Evolutionary conservation across 352 stramenopile genomes (phyloP), one percentile per base, ranked within the genome.

Genomic region (Albugo laibachii): DNA sequence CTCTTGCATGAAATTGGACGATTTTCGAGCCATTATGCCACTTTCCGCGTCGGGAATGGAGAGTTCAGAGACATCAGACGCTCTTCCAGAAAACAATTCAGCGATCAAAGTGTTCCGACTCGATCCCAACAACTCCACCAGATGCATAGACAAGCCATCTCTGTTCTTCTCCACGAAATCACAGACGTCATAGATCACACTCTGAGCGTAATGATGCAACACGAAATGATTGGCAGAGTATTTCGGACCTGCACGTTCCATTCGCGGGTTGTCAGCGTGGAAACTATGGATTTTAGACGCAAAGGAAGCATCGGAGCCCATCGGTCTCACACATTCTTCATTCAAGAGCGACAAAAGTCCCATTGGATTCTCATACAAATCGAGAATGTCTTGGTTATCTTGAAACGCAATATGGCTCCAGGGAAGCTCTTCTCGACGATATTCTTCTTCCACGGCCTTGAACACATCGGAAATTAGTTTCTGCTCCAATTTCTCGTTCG

Each of bases 401-500:
- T 70, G 68, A 54, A 84, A 94, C 49, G 70, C 73, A 13, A 92
- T 62, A 15, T 85, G 86, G 43, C 82, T 63, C 78, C 78, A 91
- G 1, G 61, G 62, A 11, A 91, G 61, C 34, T 69, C 62, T 42
- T 91, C 78, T 52, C 64, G 61, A 24, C 63, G 53, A 51, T 91
- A 91, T 51, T 91, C 78, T 41, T 86, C 72, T 54, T 92, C 75
- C 0, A 92, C 79, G 1, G 69, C 88, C 57, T 85, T 84, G 57
- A 88, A 92, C 5, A 89, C 74, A 41, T 92, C 79, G 36, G 77
- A 52, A 2, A 76, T 92, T 51, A 92, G 92, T 50, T 92, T 91
- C 46, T 94, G 79, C 55, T 97, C 85, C 19, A 97, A 63, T 55
- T 95, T 95, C 54, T 97, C 88, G 54, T 97, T 97, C 21, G 80